phyloP scores from a whole-genome alignment of 805 yeast species.

The Tetrapisispora phaffii region DNA sequence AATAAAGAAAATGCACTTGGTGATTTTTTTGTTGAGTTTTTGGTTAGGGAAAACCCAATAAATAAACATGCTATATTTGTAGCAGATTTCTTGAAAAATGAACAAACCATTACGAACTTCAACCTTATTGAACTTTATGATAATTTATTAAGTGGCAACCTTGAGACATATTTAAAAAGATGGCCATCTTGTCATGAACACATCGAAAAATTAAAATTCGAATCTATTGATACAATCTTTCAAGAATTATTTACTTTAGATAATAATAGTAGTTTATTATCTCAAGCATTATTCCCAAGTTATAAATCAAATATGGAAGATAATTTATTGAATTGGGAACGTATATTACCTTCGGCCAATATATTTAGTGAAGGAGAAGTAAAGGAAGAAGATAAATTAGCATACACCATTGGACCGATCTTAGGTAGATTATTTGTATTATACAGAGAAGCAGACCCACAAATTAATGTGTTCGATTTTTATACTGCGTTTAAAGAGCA shows the following conservation, averaged over 20 bases:
- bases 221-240: constrained; percentile 26
- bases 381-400: constrained; percentile 19
- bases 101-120: constrained; percentile 19
- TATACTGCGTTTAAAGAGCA: constrained; percentile 51
- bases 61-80: constrained; percentile 25
- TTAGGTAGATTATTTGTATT: constrained; percentile 51
- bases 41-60: constrained; percentile 29
- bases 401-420: constrained; percentile 40
- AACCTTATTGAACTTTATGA: constrained; percentile 27
- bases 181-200: constrained; percentile 22
- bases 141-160: constrained; percentile 18
- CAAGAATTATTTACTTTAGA: constrained; percentile 28
- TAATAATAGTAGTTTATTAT: constrained; percentile 23
- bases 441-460: constrained; percentile 69
- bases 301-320: constrained; percentile 26
- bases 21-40: constrained; percentile 26
- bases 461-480: constrained; percentile 59
- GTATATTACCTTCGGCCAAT: constrained; percentile 11
- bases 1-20: constrained; percentile 20
- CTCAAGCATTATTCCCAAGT: constrained; percentile 27
- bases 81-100: constrained; percentile 18
- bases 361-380: constrained; percentile 1
- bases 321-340: constrained; percentile 25
- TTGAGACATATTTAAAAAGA: constrained; percentile 14
- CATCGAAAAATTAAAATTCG: constrained; percentile 18